Percentiles rank a stretch among this genome's conserved stretches.
These are phyloP conservation scores for Globisporangium mamillatum DNA, from an alignment of 352 stramenopile genomes.

Conservation along the genomic window DNA sequence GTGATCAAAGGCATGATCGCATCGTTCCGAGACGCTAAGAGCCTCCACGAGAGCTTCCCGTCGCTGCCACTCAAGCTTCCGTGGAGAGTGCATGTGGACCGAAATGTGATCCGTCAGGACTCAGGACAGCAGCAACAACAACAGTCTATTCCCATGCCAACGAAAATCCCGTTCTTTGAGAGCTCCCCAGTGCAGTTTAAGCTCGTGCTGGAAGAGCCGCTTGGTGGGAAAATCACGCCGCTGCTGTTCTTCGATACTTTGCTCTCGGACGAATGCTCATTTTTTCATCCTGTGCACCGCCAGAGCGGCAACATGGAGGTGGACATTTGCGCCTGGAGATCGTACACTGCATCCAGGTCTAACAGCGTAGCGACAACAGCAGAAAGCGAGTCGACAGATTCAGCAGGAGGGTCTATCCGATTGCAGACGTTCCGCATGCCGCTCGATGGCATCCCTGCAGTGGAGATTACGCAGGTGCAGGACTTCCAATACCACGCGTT, in stretches of 20 bases:
- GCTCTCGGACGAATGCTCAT: constrained; percentile 53
- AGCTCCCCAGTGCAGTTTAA: constrained; percentile 37
- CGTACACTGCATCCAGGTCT: background rate
- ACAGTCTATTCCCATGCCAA: constrained; percentile 11
- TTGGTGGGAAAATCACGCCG: constrained; percentile 41
- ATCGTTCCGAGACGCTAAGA: constrained; percentile 28
- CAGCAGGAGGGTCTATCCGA: constrained; percentile 30
- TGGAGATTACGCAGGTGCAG: constrained; percentile 45
- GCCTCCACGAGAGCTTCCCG: constrained; percentile 26
- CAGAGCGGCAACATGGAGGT: constrained; percentile 58
- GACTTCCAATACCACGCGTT: constrained; percentile 67
- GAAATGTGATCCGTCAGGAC: background rate
- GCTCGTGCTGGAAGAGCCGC: constrained; percentile 41
- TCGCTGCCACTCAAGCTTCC: constrained; percentile 42
- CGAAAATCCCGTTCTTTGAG: constrained; percentile 50
- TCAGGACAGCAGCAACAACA: background rate
- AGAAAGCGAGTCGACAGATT: background rate
- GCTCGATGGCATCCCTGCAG: constrained; percentile 38
- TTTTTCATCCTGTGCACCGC: constrained; percentile 33
- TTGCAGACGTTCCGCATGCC: constrained; percentile 64
- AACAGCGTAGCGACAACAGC: constrained; percentile 12
- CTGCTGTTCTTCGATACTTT: constrained; percentile 54
- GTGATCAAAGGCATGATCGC: constrained; percentile 48
- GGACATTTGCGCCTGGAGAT: constrained; percentile 57
- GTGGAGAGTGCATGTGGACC: constrained; percentile 28